phyloP scores from a whole-genome alignment of 169 alveolate genomes.

The Eimeria praecox region DNA sequence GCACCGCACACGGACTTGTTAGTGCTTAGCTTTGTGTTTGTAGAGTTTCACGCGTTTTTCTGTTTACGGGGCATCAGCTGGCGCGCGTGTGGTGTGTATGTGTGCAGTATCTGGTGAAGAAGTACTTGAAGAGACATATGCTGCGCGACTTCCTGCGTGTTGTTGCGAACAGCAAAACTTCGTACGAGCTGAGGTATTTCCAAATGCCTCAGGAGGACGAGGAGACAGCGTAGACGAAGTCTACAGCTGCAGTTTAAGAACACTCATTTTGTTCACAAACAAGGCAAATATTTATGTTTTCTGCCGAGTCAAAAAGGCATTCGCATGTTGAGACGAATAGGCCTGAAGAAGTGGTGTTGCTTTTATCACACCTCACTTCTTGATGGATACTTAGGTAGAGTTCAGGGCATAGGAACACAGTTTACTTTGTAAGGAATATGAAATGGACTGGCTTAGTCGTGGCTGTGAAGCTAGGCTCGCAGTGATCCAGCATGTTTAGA shows the following conservation, averaged over 20 bases:
- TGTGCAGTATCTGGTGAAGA: constrained; percentile 98
- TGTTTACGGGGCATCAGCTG: not conserved
- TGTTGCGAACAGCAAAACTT: constrained; percentile 93
- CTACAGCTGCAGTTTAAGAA: not conserved
- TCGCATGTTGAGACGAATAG: not conserved
- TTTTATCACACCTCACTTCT: not conserved
- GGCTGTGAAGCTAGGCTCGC: not conserved
- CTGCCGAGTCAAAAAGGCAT: not conserved
- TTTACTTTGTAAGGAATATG: not conserved
- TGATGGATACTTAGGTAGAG: not conserved
- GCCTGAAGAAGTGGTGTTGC: not conserved
- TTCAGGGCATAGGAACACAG: not conserved
- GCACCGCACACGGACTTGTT: too few relatives aligned
- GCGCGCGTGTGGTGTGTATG: not conserved
- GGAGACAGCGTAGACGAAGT: constrained; percentile 72
- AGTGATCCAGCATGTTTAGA: not conserved
- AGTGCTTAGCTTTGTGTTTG: not conserved
- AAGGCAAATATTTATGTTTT: not conserved
- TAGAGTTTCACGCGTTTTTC: not conserved
- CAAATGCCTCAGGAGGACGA: constrained; percentile 86
- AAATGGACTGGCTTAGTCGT: too few relatives aligned
- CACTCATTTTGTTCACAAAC: not conserved
- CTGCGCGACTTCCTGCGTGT: constrained; percentile 98
- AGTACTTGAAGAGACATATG: constrained; percentile 98
- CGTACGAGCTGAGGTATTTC: constrained; percentile 88